Evolutionary conservation across 2,329 filamentous ascomycete genomes (phyloP).

Genomic region (Cytospora piceae): DNA sequence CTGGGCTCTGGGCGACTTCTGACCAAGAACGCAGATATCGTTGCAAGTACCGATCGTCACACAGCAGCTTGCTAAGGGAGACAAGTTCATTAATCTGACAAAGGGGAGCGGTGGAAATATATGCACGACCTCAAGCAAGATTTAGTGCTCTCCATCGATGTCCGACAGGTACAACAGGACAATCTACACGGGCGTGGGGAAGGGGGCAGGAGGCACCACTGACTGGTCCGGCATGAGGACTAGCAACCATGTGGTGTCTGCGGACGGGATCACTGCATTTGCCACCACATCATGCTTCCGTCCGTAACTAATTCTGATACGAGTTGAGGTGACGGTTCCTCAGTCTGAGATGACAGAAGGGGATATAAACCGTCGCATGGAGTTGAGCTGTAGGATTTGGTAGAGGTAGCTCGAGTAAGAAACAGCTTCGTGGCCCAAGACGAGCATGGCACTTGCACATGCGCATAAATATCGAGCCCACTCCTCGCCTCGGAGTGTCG

Average conservation of each 20-base stretch:
- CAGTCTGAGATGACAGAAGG: neutral
- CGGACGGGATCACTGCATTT: slow-evolving; percentile 22
- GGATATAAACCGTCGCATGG: neutral
- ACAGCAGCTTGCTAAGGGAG: slow-evolving; percentile 1
- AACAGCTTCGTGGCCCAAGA: neutral
- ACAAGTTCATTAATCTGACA: neutral
- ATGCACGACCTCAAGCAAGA: slow-evolving; percentile 14
- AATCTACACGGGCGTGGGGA: slow-evolving; percentile 13
- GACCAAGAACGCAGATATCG: neutral
- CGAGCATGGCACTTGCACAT: neutral
- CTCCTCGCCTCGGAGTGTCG: neutral
- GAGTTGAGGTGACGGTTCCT: neutral
- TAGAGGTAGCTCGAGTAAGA: neutral
- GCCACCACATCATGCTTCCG: slow-evolving; percentile 19
- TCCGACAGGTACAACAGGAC: slow-evolving; percentile 26
- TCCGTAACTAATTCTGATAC: slow-evolving; percentile 18
- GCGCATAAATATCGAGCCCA: neutral
- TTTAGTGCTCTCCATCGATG: neutral
- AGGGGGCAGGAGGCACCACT: neutral
- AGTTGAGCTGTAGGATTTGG: neutral
- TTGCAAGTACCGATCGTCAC: slow-evolving; percentile 23
- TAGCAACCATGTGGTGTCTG: slow-evolving; percentile 1
- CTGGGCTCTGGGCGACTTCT: neutral
- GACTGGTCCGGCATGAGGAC: neutral
- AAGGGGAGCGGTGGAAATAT: neutral